phyloP scores from a whole-genome alignment of 495 filamentous ascomycete species.

The Penicillium diatomitis region DNA sequence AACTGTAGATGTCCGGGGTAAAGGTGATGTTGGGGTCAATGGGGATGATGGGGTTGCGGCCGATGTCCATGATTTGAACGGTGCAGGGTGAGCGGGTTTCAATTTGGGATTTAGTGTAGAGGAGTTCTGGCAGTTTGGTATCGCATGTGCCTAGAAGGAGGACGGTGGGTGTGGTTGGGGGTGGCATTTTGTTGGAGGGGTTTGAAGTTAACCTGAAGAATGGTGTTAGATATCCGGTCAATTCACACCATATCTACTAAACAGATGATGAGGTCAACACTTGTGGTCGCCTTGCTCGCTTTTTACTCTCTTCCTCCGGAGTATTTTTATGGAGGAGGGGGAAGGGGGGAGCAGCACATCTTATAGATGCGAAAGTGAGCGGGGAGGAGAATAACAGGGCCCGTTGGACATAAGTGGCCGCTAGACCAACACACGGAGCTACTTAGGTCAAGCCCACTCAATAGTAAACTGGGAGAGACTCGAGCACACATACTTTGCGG shows the following conservation, averaged over 20 bases:
- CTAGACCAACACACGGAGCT: background rate
- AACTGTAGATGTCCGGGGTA: constrained; percentile 28
- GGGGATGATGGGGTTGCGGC: constrained; percentile 27
- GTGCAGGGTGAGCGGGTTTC: constrained; percentile 9
- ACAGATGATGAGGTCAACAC: no score
- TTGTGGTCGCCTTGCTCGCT: no score
- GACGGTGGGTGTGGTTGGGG: constrained; percentile 29
- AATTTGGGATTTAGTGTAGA: constrained; percentile 46
- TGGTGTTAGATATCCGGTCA: background rate
- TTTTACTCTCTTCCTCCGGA: no score
- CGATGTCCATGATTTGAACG: constrained; percentile 49
- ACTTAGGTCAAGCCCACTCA: no score
- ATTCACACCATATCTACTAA: no score
- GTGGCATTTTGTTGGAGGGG: constrained; percentile 1
- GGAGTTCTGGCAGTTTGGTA: constrained; percentile 53
- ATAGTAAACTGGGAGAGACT: background rate
- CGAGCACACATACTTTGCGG: background rate
- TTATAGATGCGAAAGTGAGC: no score
- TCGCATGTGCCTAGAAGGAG: constrained; percentile 59
- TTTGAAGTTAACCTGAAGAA: background rate
- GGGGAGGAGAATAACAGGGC: no score
- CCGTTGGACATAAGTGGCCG: background rate
- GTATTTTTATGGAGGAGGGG: no score
- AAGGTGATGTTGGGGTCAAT: constrained; percentile 37
- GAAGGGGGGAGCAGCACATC: no score